These are phyloP conservation scores for Castanea crenata DNA, from an alignment of 306 rosid genomes.

Conservation along the genomic window DNA sequence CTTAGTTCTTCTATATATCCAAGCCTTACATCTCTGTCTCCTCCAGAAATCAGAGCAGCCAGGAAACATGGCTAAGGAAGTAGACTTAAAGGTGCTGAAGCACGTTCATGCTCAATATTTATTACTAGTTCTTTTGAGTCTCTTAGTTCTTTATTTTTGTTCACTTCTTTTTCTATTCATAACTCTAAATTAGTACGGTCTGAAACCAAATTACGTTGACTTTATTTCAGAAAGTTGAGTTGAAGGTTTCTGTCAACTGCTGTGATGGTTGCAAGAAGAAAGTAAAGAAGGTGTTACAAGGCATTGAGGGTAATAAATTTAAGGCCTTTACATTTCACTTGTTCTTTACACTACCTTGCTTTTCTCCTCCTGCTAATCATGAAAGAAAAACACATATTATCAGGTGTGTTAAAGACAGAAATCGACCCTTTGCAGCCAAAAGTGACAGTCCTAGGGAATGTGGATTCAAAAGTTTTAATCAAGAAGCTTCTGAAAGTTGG, in stretches of 20 bases:
- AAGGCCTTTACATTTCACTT: not conserved
- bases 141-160: not conserved
- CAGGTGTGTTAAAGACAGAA: constrained; percentile 37
- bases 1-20: not conserved
- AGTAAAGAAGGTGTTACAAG: constrained; percentile 33
- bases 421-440: constrained; percentile 39
- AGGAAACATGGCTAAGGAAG: constrained; percentile 34
- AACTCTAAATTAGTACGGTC: not conserved
- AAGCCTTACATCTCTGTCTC: not conserved
- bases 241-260: constrained; percentile 43
- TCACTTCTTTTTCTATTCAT: not conserved
- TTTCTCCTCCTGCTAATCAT: not conserved
- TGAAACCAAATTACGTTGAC: constrained; percentile 11
- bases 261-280: constrained; percentile 49
- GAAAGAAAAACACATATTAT: not conserved
- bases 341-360: not conserved
- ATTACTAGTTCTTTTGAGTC: too few species aligned
- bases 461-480: constrained; percentile 33
- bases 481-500: constrained; percentile 41
- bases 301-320: constrained; percentile 30
- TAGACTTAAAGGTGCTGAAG: constrained; percentile 28
- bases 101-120: not conserved
- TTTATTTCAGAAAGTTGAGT: constrained; percentile 35
- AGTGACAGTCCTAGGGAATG: constrained; percentile 40
- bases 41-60: not conserved